Evolutionary conservation across 2,329 filamentous ascomycete species (phyloP).

Genomic region (Diaporthe aspalathi): DNA sequence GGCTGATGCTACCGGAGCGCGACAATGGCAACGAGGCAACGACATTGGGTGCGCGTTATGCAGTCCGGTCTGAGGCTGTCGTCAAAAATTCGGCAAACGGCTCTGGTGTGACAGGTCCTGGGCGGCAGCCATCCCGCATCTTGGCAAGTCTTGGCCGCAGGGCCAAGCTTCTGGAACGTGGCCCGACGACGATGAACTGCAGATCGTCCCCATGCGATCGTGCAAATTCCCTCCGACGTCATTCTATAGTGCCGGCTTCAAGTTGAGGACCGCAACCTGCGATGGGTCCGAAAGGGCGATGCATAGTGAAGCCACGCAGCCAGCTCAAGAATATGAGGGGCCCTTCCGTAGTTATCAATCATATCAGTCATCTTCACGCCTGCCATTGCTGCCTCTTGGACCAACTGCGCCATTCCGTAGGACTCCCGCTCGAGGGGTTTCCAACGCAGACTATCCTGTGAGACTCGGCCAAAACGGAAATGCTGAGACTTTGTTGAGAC

Average conservation of each 20-base stretch:
- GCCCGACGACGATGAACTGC: slow-evolving; percentile 23
- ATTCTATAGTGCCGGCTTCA: slow-evolving; percentile 1
- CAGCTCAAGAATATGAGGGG: no score
- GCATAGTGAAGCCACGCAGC: neutral
- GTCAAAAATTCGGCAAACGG: slow-evolving; percentile 26
- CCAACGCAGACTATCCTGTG: neutral
- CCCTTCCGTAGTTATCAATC: neutral
- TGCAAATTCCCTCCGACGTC: neutral
- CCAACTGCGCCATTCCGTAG: neutral
- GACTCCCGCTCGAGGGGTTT: neutral
- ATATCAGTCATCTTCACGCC: no score
- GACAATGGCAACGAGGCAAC: neutral
- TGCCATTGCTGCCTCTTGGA: neutral
- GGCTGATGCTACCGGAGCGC: neutral
- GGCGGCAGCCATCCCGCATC: slow-evolving; percentile 22
- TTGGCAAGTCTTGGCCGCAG: slow-evolving; percentile 31
- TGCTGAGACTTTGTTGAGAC: neutral
- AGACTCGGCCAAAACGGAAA: neutral
- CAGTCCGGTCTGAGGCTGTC: slow-evolving; percentile 11
- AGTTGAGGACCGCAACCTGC: neutral
- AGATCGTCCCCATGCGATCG: slow-evolving; percentile 23
- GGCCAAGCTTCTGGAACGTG: slow-evolving; percentile 36
- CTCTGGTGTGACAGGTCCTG: slow-evolving; percentile 21
- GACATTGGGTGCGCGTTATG: neutral
- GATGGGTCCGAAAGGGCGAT: neutral